A percentile compares a stretch with the other conserved stretches of the same genome.
These are phyloP conservation scores for Euphorbia celastroides DNA, from an alignment of 441 rosid genomes.

Conservation along the genomic window DNA sequence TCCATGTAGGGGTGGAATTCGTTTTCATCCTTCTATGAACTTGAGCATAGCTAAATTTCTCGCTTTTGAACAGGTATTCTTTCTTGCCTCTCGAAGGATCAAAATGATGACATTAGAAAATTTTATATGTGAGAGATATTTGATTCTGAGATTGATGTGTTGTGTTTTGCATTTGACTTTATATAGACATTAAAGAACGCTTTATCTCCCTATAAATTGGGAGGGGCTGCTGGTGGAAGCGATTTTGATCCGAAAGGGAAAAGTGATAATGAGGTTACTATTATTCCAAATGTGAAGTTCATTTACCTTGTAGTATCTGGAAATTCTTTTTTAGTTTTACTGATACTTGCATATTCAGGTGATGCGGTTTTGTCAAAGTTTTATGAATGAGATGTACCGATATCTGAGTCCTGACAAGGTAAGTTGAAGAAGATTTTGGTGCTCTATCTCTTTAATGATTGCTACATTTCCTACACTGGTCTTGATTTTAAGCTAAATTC, in stretches of 20 bases:
- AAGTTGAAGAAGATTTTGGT: conserved; percentile 15
- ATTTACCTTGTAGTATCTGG: conserved; percentile 13
- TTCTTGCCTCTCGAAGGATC: conserved; percentile 12
- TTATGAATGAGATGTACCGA: conserved; percentile 89
- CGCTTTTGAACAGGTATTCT: conserved; percentile 84
- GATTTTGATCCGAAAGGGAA: conserved; percentile 99
- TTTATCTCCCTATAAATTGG: conserved; percentile 88
- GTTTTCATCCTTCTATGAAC: conserved; percentile 92
- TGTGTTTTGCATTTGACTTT: conserved; percentile 15
- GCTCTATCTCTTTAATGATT: conserved; percentile 7
- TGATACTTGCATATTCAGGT: conserved; percentile 51
- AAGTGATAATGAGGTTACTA: conserved; percentile 90
- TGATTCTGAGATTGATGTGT: no score
- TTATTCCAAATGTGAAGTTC: conserved; percentile 14
- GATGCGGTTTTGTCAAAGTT: conserved; percentile 99
- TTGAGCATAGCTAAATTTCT: conserved; percentile 91
- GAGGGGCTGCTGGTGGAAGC: conserved; percentile 99
- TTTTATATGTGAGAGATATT: conserved; percentile 8
- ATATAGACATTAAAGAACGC: conserved; percentile 93
- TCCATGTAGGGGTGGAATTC: conserved; percentile 96
- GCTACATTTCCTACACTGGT: conserved; percentile 6
- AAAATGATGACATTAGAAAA: not conserved
- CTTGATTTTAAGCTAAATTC: no score
- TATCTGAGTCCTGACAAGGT: conserved; percentile 96
- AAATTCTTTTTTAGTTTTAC: conserved; percentile 27